A percentile compares a stretch with the other conserved stretches of the same genome.
Conservation (phyloP, 805 yeast species). For the Priceomyces haplophilus region DNA sequence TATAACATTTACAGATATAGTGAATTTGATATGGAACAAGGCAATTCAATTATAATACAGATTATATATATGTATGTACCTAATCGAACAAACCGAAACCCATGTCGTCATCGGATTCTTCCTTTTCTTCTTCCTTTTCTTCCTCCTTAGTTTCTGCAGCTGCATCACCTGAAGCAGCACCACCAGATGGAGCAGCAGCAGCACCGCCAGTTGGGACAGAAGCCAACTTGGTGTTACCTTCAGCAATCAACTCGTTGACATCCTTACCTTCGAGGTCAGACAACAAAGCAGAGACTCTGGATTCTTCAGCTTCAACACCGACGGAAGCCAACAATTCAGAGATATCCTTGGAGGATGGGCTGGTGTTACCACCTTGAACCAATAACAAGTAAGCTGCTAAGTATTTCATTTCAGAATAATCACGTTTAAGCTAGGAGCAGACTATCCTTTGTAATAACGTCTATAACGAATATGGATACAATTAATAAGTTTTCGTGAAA, state of each 20-base stretch:
- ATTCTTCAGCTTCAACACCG: conserved; percentile 92
- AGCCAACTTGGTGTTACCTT: conserved; percentile 94
- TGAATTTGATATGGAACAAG: background rate
- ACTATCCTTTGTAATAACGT: conserved; percentile 63
- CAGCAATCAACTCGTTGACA: conserved; percentile 83
- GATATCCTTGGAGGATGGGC: conserved; percentile 44
- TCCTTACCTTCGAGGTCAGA: conserved; percentile 91
- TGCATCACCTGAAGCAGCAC: conserved; percentile 68
- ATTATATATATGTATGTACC: conserved; percentile 6
- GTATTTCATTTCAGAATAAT: conserved; percentile 62
- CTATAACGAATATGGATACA: conserved; percentile 1
- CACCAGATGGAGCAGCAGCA: conserved; percentile 74
- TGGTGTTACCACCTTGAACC: conserved; percentile 45
- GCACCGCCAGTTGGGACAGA: conserved; percentile 98
- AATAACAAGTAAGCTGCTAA: conserved; percentile 47
- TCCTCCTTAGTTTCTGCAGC: conserved; percentile 71
- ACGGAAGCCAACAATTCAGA: conserved; percentile 40
- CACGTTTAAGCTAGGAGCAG: conserved; percentile 78
- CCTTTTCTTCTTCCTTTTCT: conserved; percentile 55
- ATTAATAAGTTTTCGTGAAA: background rate
- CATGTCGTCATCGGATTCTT: conserved; percentile 75
- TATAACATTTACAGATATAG: background rate
- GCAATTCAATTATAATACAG: conserved; percentile 5
- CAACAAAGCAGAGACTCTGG: conserved; percentile 76
- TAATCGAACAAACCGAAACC: conserved; percentile 99